Evolutionary conservation across 805 yeast species (phyloP).

Genomic region (Yarrowia sp.): DNA sequence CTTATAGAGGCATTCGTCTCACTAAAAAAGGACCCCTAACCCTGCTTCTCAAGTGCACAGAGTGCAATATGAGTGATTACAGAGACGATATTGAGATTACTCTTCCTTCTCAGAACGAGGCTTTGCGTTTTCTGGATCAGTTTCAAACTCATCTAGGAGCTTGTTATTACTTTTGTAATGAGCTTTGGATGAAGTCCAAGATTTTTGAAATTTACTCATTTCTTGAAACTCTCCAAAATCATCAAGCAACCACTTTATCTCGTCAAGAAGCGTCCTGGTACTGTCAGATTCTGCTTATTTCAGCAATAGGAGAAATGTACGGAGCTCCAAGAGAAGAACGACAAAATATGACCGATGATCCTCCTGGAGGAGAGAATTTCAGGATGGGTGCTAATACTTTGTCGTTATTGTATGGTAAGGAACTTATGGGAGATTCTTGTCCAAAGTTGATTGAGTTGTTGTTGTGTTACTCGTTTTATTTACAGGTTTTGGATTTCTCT

Average conservation of each 20-base stretch:
- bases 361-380: constrained; percentile 31
- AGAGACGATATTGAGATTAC: constrained; percentile 23
- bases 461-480: constrained; percentile 31
- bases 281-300: constrained; percentile 30
- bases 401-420: constrained; percentile 29
- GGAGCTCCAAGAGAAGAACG: constrained; percentile 18
- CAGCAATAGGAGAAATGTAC: constrained; percentile 34
- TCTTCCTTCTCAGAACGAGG: constrained; percentile 30
- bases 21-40: neutral
- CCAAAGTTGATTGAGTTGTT: constrained; percentile 30
- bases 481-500: constrained; percentile 31
- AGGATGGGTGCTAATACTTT: constrained; percentile 28
- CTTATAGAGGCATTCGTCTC: neutral
- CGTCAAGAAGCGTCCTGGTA: constrained; percentile 28
- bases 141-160: constrained; percentile 30
- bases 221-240: neutral
- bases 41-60: neutral
- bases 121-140: constrained; percentile 27
- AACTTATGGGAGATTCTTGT: constrained; percentile 26
- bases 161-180: constrained; percentile 33
- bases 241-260: neutral
- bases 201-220: constrained; percentile 28
- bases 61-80: neutral
- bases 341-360: constrained; percentile 19
- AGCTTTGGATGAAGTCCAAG: constrained; percentile 24